Conservation (phyloP, 495 filamentous ascomycete genomes). For the Penicillium cataractarum region DNA sequence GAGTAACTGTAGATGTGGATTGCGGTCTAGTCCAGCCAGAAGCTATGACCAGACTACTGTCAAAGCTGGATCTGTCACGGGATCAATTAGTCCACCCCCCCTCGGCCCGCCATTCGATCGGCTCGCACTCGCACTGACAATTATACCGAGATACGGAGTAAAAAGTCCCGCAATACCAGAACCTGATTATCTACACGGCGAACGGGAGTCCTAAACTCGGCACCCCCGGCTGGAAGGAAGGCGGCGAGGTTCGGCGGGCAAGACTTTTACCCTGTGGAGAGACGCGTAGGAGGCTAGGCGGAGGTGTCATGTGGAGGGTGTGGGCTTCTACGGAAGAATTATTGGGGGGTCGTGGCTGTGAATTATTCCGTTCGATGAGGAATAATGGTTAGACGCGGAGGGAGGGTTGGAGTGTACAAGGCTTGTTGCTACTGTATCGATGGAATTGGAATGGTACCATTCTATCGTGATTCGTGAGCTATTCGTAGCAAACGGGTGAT, state of each 20-base stretch:
- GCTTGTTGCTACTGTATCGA: too few species aligned
- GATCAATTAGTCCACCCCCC: background rate
- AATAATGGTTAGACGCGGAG: conserved; percentile 2
- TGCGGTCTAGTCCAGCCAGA: background rate
- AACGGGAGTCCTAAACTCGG: background rate
- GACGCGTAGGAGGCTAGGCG: background rate
- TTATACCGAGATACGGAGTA: background rate
- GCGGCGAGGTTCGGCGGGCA: conserved; percentile 5
- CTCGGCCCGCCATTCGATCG: background rate
- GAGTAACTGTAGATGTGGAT: background rate
- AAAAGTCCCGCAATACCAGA: background rate
- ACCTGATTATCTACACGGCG: too few species aligned
- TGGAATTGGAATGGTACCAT: too few species aligned
- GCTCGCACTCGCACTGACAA: background rate
- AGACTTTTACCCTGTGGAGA: conserved; percentile 20
- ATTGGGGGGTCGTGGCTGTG: conserved; percentile 7
- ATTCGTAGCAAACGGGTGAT: too few species aligned
- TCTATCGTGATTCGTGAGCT: too few species aligned
- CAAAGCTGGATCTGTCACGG: too few species aligned
- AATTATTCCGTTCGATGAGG: conserved; percentile 17
- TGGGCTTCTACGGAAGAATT: conserved; percentile 5
- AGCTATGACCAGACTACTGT: background rate
- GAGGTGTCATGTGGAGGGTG: background rate
- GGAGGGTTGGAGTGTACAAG: background rate
- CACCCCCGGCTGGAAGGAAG: conserved; percentile 8